These are phyloP conservation scores for Dioscorea zingiberensis DNA, from an alignment of 106 monocot genomes.

Conservation along the genomic window DNA sequence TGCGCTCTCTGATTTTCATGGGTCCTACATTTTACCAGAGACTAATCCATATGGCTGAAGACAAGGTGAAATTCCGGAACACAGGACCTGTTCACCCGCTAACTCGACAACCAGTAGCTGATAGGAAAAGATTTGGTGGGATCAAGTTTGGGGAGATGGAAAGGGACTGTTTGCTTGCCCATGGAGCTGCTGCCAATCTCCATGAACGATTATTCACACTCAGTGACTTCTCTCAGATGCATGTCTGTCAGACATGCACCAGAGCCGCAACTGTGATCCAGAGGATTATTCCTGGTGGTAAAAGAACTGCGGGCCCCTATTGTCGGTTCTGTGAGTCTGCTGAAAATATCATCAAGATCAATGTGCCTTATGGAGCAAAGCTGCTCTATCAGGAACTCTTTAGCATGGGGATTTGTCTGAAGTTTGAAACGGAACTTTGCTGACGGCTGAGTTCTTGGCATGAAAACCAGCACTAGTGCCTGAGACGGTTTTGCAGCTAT, in stretches of 20 bases:
- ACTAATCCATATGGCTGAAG: constrained; percentile 94
- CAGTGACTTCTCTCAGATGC: constrained; percentile 93
- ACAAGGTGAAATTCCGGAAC: constrained; percentile 94
- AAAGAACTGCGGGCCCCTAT: constrained; percentile 66
- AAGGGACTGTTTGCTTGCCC: constrained; percentile 90
- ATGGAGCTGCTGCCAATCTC: constrained; percentile 89
- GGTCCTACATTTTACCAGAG: constrained; percentile 96
- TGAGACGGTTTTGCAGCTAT: too few relatives aligned
- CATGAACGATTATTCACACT: constrained; percentile 82
- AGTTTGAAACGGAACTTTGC: constrained; percentile 75
- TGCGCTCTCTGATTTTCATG: constrained; percentile 77
- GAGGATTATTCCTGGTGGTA: constrained; percentile 49
- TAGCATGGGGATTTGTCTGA: constrained; percentile 91
- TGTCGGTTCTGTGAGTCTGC: constrained; percentile 74
- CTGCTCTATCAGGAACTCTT: constrained; percentile 88
- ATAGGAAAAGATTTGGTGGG: constrained; percentile 85
- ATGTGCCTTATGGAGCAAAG: constrained; percentile 93
- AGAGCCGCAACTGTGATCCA: constrained; percentile 70
- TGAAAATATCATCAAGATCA: constrained; percentile 76
- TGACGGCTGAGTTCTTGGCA: constrained; percentile 30
- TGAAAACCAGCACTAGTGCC: too few relatives aligned
- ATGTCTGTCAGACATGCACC: constrained; percentile 63
- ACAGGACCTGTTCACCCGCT: constrained; percentile 95
- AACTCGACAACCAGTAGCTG: constrained; percentile 86
- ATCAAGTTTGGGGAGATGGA: constrained; percentile 99